These are phyloP conservation scores for Exophiala sp. DNA, from an alignment of 2,329 filamentous ascomycete species.

Conservation along the genomic window DNA sequence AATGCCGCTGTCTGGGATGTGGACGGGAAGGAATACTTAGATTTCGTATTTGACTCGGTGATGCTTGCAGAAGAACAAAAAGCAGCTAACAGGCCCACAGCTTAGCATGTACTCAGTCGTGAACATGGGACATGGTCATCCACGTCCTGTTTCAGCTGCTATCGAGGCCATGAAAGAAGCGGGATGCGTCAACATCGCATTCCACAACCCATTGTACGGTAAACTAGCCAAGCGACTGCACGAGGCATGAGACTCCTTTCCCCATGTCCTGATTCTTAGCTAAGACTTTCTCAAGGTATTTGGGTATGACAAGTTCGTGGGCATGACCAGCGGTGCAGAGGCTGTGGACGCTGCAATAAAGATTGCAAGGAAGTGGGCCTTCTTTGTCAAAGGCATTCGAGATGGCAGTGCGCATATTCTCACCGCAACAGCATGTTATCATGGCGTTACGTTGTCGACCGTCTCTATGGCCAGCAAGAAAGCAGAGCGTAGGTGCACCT, in stretches of 20 bases:
- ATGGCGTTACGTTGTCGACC: slow-evolving; percentile 59
- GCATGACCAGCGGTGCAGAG: slow-evolving; percentile 96
- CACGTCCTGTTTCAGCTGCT: slow-evolving; percentile 72
- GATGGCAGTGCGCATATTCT: slow-evolving; percentile 79
- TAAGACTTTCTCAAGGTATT: slow-evolving; percentile 45
- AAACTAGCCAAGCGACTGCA: slow-evolving; percentile 90
- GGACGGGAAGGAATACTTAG: slow-evolving; percentile 89
- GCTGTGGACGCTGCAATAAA: slow-evolving; percentile 95
- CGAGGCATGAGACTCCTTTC: slow-evolving; percentile 43
- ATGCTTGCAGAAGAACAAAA: slow-evolving; percentile 3
- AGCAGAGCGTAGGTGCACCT: no score
- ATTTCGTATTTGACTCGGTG: slow-evolving; percentile 93
- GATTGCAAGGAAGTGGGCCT: slow-evolving; percentile 94
- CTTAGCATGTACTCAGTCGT: not conserved
- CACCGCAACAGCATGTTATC: slow-evolving; percentile 75
- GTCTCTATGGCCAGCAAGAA: no score
- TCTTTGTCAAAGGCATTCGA: slow-evolving; percentile 88
- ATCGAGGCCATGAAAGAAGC: no score
- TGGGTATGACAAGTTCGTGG: slow-evolving; percentile 93
- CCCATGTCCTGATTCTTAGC: no score
- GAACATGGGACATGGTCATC: slow-evolving; percentile 67
- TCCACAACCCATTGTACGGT: slow-evolving; percentile 96
- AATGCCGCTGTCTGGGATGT: slow-evolving; percentile 56
- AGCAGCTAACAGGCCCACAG: slow-evolving; percentile 2
- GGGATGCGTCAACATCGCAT: slow-evolving; percentile 65